phyloP scores from a whole-genome alignment of 2,329 filamentous ascomycete species.

The Botrytis medusae region DNA sequence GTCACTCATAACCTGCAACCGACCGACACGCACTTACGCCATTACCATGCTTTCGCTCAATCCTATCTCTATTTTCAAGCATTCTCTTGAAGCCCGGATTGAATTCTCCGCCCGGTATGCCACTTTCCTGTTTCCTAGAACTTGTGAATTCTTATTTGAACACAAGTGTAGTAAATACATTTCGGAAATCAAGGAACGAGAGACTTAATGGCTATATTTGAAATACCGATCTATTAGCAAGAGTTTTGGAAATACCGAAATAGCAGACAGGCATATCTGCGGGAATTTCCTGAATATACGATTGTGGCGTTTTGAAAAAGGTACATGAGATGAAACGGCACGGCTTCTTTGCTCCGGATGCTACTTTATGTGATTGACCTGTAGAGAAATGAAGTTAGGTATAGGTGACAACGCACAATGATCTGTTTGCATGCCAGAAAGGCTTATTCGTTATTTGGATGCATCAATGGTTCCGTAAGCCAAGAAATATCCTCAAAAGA shows the following conservation, averaged over 20 bases:
- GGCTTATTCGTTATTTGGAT: background rate
- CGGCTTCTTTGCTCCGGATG: constrained; percentile 3
- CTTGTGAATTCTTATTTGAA: background rate
- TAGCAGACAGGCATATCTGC: background rate
- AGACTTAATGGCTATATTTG: background rate
- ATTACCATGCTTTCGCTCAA: background rate
- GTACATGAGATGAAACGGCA: constrained; percentile 3
- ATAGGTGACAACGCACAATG: constrained; percentile 1
- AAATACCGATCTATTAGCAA: background rate
- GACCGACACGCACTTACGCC: background rate
- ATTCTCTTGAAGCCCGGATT: background rate
- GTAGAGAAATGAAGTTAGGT: background rate
- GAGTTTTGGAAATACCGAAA: background rate
- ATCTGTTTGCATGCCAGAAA: background rate
- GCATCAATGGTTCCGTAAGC: background rate
- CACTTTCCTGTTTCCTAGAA: background rate
- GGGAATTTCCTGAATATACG: background rate
- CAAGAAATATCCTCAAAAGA: background rate
- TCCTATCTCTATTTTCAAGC: background rate
- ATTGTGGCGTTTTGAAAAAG: constrained; percentile 9
- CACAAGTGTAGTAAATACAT: background rate
- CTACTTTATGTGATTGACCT: background rate
- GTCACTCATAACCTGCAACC: background rate
- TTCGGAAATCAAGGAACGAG: background rate
- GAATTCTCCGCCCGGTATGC: background rate